phyloP scores from a whole-genome alignment of 2,329 filamentous ascomycete species.

The Blumeriella jaapii region DNA sequence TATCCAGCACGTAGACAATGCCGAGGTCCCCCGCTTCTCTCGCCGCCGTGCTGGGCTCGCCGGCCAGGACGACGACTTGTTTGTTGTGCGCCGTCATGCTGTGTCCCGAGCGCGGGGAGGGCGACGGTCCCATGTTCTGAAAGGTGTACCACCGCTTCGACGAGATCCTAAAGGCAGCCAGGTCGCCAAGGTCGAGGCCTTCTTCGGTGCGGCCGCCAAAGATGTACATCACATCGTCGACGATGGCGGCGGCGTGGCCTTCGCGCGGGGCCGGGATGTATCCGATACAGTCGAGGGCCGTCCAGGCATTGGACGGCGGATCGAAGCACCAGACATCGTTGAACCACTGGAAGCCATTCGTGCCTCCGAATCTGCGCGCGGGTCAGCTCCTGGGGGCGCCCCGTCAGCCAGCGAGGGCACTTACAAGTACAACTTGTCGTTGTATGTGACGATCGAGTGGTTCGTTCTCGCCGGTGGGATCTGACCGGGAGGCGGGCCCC shows the following conservation, averaged over 20 bases:
- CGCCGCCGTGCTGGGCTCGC: constrained; percentile 82
- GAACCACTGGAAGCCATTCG: constrained; percentile 93
- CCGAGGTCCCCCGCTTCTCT: constrained; percentile 74
- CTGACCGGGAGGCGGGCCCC: constrained; percentile 46
- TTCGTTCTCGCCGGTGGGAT: constrained; percentile 87
- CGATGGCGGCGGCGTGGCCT: constrained; percentile 84
- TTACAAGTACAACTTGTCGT: constrained; percentile 88
- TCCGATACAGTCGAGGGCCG: constrained; percentile 87
- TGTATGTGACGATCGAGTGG: constrained; percentile 82
- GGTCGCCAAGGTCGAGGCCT: constrained; percentile 80
- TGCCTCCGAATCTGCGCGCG: constrained; percentile 76
- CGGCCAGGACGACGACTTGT: constrained; percentile 82
- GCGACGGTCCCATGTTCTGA: constrained; percentile 97
- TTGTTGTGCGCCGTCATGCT: constrained; percentile 96
- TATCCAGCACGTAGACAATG: constrained; percentile 85
- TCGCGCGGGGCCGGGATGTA: constrained; percentile 92
- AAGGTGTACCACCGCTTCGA: constrained; percentile 97
- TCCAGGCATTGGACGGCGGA: constrained; percentile 70
- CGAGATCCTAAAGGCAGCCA: constrained; percentile 74
- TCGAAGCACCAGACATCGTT: constrained; percentile 99
- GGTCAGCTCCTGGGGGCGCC: constrained; percentile 12
- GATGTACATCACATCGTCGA: constrained; percentile 98
- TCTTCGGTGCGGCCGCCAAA: constrained; percentile 95
- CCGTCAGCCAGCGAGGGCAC: constrained; percentile 27
- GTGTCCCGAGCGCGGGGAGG: constrained; percentile 85